phyloP scores from a whole-genome alignment of 176 grass and related monocot species.

The Hyparrhenia diplandra region DNA sequence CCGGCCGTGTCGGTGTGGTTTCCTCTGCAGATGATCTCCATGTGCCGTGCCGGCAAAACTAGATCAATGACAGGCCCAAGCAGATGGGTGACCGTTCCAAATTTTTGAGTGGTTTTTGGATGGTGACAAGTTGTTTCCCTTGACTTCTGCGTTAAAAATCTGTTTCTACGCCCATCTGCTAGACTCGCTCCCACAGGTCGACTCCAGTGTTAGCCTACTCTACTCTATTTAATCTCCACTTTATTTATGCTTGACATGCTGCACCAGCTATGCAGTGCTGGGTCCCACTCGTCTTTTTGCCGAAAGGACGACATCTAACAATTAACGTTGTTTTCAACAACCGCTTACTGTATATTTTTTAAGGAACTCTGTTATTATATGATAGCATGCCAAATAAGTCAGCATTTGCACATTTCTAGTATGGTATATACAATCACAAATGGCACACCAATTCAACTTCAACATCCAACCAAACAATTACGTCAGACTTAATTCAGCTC shows the following conservation, averaged over 20 bases:
- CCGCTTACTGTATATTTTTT: not conserved
- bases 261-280: not conserved
- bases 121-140: too few species aligned
- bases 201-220: too few species aligned
- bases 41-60: too few species aligned
- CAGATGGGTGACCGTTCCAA: too few species aligned
- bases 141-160: too few species aligned
- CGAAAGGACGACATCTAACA: not conserved
- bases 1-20: too few species aligned
- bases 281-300: not conserved
- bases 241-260: not conserved
- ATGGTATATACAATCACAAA: not conserved
- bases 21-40: too few species aligned
- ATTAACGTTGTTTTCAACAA: not conserved
- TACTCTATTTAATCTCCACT: too few species aligned
- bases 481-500: not conserved
- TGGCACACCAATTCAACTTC: not conserved
- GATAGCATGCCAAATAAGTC: not conserved
- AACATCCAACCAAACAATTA: not conserved
- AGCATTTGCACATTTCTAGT: not conserved
- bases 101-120: too few species aligned
- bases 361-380: not conserved
- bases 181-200: too few species aligned
- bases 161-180: too few species aligned
- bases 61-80: too few species aligned